phyloP scores from a whole-genome alignment of 164 flowering plant genomes.

The Vitis vinifera region DNA sequence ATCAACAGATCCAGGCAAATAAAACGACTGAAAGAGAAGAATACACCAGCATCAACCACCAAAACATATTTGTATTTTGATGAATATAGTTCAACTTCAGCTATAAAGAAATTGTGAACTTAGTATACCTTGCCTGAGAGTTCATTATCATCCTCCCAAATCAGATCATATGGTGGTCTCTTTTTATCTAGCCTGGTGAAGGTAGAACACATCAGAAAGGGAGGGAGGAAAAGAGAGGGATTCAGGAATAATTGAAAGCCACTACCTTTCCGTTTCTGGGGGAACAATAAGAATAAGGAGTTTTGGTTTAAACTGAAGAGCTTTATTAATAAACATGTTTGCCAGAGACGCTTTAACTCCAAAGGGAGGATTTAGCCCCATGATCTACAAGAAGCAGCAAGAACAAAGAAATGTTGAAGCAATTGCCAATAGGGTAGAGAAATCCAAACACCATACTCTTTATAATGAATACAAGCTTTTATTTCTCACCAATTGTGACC shows the following conservation, averaged over 20 bases:
- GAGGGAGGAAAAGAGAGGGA: conserved; percentile 8
- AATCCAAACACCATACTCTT: not conserved
- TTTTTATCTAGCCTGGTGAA: conserved; percentile 63
- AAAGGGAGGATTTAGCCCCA: conserved; percentile 94
- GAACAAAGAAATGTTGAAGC: not conserved
- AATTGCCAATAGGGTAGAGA: not conserved
- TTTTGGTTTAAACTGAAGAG: conserved; percentile 87
- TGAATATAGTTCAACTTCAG: not conserved
- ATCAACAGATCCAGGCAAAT: conserved; percentile 82
- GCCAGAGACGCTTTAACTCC: conserved; percentile 73
- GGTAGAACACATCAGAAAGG: conserved; percentile 1
- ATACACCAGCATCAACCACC: conserved; percentile 5
- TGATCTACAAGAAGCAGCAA: conserved; percentile 46
- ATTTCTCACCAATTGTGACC: conserved; percentile 66
- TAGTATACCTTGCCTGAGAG: conserved; percentile 63
- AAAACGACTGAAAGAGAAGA: conserved; percentile 62
- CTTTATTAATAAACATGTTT: conserved; percentile 75
- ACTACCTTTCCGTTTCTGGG: conserved; percentile 66
- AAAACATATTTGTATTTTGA: not conserved
- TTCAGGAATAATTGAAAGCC: not conserved
- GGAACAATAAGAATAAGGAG: conserved; percentile 88
- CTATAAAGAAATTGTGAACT: not conserved
- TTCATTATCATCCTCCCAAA: conserved; percentile 65
- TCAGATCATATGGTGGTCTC: conserved; percentile 47
- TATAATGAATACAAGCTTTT: too few species aligned